phyloP scores from a whole-genome alignment of 257 asterid species.

The Coffea eugenioides region DNA sequence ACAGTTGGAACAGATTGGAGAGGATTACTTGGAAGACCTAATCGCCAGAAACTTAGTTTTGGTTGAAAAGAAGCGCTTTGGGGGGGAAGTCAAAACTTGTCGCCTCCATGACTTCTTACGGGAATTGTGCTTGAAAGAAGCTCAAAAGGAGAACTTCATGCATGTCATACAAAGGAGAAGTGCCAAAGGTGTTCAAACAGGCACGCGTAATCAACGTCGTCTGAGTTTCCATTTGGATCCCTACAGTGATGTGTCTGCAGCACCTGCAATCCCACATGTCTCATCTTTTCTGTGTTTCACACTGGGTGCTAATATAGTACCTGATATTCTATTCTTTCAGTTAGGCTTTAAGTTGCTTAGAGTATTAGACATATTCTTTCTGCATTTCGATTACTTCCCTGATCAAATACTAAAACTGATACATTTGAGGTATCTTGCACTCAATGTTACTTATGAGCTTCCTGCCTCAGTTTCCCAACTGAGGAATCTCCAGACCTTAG shows the following conservation, averaged over 20 bases:
- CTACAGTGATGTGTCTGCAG: background rate
- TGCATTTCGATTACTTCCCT: conserved; percentile 29
- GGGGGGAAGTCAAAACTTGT: conserved; percentile 32
- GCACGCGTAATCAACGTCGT: background rate
- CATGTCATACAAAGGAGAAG: background rate
- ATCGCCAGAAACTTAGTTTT: conserved; percentile 31
- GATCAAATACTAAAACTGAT: conserved; percentile 20
- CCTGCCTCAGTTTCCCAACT: conserved; percentile 11
- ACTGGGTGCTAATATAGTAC: background rate
- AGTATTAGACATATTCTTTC: conserved; percentile 30
- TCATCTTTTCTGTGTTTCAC: conserved; percentile 1
- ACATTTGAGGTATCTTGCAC: conserved; percentile 31
- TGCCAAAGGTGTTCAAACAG: background rate
- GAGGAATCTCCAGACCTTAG: conserved; percentile 31
- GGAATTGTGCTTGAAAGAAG: conserved; percentile 39
- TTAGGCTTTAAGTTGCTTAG: conserved; percentile 32
- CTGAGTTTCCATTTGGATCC: conserved; percentile 20
- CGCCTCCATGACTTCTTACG: conserved; percentile 35
- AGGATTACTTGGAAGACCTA: conserved; percentile 37
- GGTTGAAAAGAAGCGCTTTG: conserved; percentile 20
- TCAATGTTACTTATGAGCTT: conserved; percentile 21
- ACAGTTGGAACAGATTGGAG: conserved; percentile 25
- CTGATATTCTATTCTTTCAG: background rate
- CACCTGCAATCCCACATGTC: conserved; percentile 19
- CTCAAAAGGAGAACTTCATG: conserved; percentile 33